These are phyloP conservation scores for Amanita pallidorosea DNA, from an alignment of 768 basidiomycete species.

Conservation along the genomic window DNA sequence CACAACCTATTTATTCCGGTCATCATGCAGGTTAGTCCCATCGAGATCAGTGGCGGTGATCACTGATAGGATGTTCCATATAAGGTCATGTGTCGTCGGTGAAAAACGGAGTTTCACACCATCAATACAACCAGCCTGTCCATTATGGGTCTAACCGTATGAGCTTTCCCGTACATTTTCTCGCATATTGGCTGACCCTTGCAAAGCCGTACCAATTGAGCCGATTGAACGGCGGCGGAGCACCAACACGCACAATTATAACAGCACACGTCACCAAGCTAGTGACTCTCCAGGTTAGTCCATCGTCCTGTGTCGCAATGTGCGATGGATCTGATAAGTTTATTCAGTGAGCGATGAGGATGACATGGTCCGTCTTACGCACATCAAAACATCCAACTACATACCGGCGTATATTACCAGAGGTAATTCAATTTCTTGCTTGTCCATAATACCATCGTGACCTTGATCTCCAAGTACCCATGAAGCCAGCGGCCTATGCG, in stretches of 20 bases:
- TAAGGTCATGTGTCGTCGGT: conserved; percentile 2
- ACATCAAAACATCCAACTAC: conserved; percentile 14
- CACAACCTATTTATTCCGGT: neutral
- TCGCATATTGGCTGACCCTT: neutral
- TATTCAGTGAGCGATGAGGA: neutral
- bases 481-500: conserved; percentile 28
- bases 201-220: neutral
- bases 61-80: neutral
- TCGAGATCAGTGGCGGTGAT: neutral
- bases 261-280: neutral
- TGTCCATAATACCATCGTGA: neutral
- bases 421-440: conserved; percentile 7
- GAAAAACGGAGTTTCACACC: conserved; percentile 1
- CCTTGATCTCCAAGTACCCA: conserved; percentile 15
- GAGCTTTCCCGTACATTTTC: neutral
- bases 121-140: neutral
- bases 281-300: conserved; percentile 4
- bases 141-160: conserved; percentile 1
- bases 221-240: neutral
- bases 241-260: neutral
- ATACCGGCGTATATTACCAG: conserved; percentile 18
- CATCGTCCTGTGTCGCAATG: neutral
- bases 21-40: conserved; percentile 4
- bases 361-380: neutral
- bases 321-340: neutral